A percentile compares a stretch with the other conserved stretches of the same genome.
Conservation (phyloP, 306 rosid species). For the Cucumis sativus region Cucumber_9930_V3 NC_026659.2:27125501-27126000, state of each 20-base stretch:
- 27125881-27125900: background rate
- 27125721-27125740: background rate
- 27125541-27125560: background rate
- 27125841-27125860: background rate
- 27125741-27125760: constrained; percentile 1
- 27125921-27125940: background rate
- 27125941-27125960: background rate
- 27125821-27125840: background rate
- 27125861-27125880: background rate
- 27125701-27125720: background rate
- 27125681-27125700: background rate
- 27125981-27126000: background rate
- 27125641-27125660: background rate
- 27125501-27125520: background rate
- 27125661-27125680: background rate
- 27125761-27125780: background rate
- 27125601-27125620: background rate
- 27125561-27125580: background rate
- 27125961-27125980: background rate
- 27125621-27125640: background rate
- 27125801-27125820: constrained; percentile 2
- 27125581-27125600: background rate
- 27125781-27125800: background rate
- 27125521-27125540: background rate
- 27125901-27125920: background rate